phyloP scores from a whole-genome alignment of 1,284 basidiomycete genomes.

The Leccinum idahoense region DNA sequence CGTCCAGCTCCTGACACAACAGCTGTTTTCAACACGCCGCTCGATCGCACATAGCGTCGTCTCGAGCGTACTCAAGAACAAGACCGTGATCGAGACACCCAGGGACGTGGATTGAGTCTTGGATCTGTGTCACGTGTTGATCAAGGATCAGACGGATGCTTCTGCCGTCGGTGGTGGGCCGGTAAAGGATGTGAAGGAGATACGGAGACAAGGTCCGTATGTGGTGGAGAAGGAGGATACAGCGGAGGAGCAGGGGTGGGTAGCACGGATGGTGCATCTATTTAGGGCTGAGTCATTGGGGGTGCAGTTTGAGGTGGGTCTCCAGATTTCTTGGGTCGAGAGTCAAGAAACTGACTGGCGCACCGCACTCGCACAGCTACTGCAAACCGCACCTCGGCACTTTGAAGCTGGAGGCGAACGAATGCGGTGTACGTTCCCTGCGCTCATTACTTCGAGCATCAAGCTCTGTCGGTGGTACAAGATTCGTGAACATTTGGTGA shows the following conservation, averaged over 20 bases:
- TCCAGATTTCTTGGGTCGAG: background rate
- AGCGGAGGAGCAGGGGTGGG: constrained; percentile 96
- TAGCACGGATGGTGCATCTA: constrained; percentile 92
- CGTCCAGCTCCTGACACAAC: constrained; percentile 72
- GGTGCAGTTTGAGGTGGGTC: constrained; percentile 79
- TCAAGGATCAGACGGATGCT: constrained; percentile 81
- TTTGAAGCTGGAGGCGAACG: constrained; percentile 90
- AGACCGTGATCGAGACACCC: constrained; percentile 84
- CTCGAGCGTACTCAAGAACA: constrained; percentile 89
- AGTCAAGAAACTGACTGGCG: background rate
- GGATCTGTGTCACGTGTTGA: constrained; percentile 84
- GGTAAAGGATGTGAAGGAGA: constrained; percentile 41
- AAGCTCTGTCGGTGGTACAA: constrained; percentile 89
- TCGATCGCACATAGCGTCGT: constrained; percentile 90
- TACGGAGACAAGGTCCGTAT: constrained; percentile 52
- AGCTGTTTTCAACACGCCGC: constrained; percentile 84
- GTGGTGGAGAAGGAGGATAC: constrained; percentile 76
- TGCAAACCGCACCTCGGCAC: constrained; percentile 79
- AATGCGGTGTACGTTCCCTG: constrained; percentile 47
- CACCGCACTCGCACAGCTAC: constrained; percentile 44
- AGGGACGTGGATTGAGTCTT: constrained; percentile 91
- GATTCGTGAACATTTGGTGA: constrained; percentile 33
- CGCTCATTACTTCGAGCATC: constrained; percentile 81
- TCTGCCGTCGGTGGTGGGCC: constrained; percentile 22
- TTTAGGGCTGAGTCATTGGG: constrained; percentile 81